A percentile compares a stretch with the other conserved stretches of the same genome.
Evolutionary conservation across 2,329 filamentous ascomycete genomes (phyloP).

Genomic region (Fusarium penzigii): DNA sequence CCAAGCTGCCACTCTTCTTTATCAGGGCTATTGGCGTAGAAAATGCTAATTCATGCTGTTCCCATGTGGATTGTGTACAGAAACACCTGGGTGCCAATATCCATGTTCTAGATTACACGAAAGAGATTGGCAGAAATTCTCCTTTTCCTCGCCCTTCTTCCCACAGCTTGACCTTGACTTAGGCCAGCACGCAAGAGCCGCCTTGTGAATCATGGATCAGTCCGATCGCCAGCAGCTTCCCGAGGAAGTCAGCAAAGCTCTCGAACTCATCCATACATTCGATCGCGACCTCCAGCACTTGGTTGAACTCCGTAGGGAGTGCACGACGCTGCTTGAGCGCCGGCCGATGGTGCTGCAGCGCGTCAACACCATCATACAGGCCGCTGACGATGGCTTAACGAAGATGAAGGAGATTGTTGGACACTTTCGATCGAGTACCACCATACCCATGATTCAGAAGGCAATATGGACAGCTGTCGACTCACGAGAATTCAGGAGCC

Average conservation of each 20-base stretch:
- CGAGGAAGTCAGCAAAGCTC: neutral
- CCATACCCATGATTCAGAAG: neutral
- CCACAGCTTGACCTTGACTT: no score
- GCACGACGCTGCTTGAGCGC: neutral
- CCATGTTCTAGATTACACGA: no score
- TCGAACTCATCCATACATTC: constrained; percentile 4
- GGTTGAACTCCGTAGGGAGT: constrained; percentile 2
- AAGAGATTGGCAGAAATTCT: no score
- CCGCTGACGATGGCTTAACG: neutral
- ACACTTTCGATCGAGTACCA: neutral
- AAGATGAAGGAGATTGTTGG: constrained; percentile 1
- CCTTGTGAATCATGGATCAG: no score
- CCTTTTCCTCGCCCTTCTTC: no score
- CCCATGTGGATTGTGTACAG: no score
- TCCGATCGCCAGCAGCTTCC: no score
- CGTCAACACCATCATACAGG: constrained; percentile 3
- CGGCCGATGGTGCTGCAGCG: neutral
- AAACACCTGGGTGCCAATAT: no score
- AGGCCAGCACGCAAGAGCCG: no score
- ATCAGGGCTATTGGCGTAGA: no score
- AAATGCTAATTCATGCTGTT: no score
- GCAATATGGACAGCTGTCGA: constrained; percentile 3
- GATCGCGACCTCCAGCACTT: constrained; percentile 7
- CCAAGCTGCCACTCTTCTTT: no score
- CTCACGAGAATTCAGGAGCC: neutral